Base-by-base conservation (phyloP, 164 flowering plant genomes). In the Stephania cephalantha region DNA sequence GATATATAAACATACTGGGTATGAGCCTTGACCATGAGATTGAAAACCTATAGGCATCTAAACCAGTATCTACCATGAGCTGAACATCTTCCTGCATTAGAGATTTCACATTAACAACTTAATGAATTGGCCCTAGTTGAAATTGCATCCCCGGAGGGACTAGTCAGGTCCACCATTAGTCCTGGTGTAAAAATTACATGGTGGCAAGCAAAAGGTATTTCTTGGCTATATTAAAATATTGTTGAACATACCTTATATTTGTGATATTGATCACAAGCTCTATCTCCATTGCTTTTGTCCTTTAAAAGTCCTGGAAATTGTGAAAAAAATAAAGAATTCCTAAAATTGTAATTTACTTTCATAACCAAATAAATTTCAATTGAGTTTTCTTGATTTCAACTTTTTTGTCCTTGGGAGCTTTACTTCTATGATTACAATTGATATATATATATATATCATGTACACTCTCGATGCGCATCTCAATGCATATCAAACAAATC, bases 181-280 rank as follows among this genome's bases (percentile, higher is more conserved):
- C 2, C 2, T 35, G 42, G 42, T 2, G 42, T 35, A 0, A 35
- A 50, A 50, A 50, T 13, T 13, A 35, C 42, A 2, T 35, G 42
- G 42, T n/a, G n/a, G n/a, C 15, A 13, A 18, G 64, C 20, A 15
- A 15, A 58, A 17, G 20, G 17, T 15, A 10, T 15, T 50, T 10
- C 11, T 50, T n/a, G n/a, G n/a, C n/a, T n/a, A n/a, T n/a, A n/a
- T 15, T 15, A 15, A 17, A 58, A 6, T 58, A n/a, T 58, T 58
- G n/a, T 58, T 58, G 18, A 15, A 15, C 46, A 22, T 9, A 80
- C 82, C 82, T 77, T 80, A 72, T 77, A 81, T 73, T 79, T 84
- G 79, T 84, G 84, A 76, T 84, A 84, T 63, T 70, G 58, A 58
- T 84, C 84, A 18, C 82, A 73, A 58, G 64, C 22, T 58, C 6